Conservation (phyloP, 805 yeast genomes). For the Vanderwaltozyma verrucispora region DNA sequence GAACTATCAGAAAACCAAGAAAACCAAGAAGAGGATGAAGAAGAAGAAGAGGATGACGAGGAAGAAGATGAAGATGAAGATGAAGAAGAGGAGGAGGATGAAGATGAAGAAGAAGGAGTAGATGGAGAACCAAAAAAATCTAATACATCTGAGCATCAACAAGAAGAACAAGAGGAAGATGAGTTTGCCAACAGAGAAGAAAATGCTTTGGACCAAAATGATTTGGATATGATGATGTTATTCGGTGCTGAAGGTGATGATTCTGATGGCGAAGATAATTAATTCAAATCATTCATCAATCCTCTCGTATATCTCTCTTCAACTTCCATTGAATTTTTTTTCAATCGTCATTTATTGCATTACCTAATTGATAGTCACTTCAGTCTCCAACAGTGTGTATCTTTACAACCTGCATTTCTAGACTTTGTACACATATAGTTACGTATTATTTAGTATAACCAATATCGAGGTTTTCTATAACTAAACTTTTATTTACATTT, state of each 20-base stretch:
- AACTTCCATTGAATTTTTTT: too few species aligned
- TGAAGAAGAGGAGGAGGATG: conserved; percentile 27
- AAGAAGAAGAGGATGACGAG: conserved; percentile 29
- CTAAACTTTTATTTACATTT: too few species aligned
- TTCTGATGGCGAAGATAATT: not conserved
- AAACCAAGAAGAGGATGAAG: conserved; percentile 16
- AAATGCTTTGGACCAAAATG: conserved; percentile 28
- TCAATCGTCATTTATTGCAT: too few species aligned
- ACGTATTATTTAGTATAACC: too few species aligned
- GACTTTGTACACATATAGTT: too few species aligned
- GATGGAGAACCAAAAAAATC: conserved; percentile 17
- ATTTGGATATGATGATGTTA: conserved; percentile 30
- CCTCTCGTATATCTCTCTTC: too few species aligned
- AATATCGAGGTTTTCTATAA: too few species aligned
- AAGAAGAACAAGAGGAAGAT: conserved; percentile 22
- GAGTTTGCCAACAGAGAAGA: too few species aligned
- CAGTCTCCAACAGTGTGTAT: too few species aligned
- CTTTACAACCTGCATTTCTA: too few species aligned
- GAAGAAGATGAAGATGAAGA: conserved; percentile 26
- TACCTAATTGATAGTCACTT: too few species aligned
- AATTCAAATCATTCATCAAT: too few species aligned
- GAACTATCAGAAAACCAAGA: conserved; percentile 7
- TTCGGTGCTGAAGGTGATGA: conserved; percentile 29
- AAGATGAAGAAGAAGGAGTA: conserved; percentile 27
- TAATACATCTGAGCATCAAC: conserved; percentile 16